phyloP scores from a whole-genome alignment of 192 early-diverging fungal genomes.

The Backusella sp. region DNA sequence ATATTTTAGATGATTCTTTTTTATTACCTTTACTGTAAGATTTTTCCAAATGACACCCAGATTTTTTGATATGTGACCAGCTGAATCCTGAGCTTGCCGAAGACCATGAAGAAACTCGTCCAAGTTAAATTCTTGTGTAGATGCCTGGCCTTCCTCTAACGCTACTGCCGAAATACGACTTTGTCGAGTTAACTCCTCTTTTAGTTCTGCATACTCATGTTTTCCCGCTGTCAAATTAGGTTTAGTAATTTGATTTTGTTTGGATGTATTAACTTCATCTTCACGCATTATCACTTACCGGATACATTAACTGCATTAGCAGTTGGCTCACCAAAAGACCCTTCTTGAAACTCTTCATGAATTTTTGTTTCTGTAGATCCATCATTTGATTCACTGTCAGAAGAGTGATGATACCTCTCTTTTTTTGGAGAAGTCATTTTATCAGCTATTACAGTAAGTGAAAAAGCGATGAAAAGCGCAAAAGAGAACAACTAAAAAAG shows the following conservation, averaged over 20 bases:
- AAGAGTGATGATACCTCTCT: neutral
- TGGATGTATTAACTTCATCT: neutral
- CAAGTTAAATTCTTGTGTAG: slow-evolving; percentile 11
- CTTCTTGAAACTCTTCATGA: slow-evolving; percentile 4
- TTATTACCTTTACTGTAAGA: slow-evolving; percentile 26
- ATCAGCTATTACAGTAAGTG: neutral
- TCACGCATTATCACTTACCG: neutral
- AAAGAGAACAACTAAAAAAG: neutral
- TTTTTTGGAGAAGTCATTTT: neutral
- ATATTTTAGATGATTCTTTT: neutral
- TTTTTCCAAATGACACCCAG: slow-evolving; percentile 42
- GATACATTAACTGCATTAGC: slow-evolving; percentile 27
- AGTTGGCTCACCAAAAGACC: slow-evolving; percentile 16
- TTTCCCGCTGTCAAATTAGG: slow-evolving; percentile 11
- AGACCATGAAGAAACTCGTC: slow-evolving; percentile 20
- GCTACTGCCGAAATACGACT: slow-evolving; percentile 7
- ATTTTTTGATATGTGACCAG: slow-evolving; percentile 17
- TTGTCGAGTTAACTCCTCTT: slow-evolving; percentile 9
- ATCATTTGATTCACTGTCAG: neutral
- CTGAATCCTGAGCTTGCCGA: neutral
- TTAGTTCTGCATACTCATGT: slow-evolving; percentile 16
- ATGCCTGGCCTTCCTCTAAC: slow-evolving; percentile 12
- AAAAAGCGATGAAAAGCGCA: neutral
- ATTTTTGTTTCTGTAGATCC: slow-evolving; percentile 5
- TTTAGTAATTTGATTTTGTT: neutral